Evolutionary conservation across 805 yeast species (phyloP).

Genomic region (Wickerhamomyces bovis): DNA sequence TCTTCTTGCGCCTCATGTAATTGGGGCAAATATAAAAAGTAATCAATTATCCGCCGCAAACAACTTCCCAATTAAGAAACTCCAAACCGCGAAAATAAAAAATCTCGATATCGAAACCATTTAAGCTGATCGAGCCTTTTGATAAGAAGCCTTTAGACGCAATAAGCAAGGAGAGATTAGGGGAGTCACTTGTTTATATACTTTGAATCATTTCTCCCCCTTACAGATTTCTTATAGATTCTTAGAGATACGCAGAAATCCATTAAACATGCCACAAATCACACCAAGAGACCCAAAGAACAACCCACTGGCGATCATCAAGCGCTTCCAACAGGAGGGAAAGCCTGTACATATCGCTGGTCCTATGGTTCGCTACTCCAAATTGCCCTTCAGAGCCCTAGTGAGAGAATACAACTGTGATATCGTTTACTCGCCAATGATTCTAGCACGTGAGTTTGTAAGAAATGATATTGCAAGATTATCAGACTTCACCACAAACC

Average conservation of each 20-base stretch:
- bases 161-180: neutral
- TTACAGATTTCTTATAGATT: neutral
- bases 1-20: too few species aligned
- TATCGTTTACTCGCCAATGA: conserved; percentile 94
- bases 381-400: conserved; percentile 82
- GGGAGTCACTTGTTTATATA: neutral
- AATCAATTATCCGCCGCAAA: neutral
- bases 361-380: conserved; percentile 96
- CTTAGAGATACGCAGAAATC: neutral
- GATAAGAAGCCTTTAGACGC: neutral
- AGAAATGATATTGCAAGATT: conserved; percentile 74
- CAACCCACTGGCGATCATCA: conserved; percentile 48
- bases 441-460: conserved; percentile 90
- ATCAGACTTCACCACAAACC: conserved; percentile 81
- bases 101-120: neutral
- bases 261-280: neutral
- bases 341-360: conserved; percentile 70
- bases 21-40: neutral
- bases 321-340: conserved; percentile 38
- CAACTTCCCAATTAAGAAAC: neutral
- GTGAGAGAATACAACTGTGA: conserved; percentile 70
- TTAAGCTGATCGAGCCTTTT: neutral
- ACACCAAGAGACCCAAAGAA: conserved; percentile 34
- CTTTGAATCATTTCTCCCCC: neutral
- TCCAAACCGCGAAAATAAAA: neutral